These are phyloP conservation scores for Phytopythium chamaehyphon DNA, from an alignment of 352 stramenopile genomes.

Conservation along the genomic window DNA sequence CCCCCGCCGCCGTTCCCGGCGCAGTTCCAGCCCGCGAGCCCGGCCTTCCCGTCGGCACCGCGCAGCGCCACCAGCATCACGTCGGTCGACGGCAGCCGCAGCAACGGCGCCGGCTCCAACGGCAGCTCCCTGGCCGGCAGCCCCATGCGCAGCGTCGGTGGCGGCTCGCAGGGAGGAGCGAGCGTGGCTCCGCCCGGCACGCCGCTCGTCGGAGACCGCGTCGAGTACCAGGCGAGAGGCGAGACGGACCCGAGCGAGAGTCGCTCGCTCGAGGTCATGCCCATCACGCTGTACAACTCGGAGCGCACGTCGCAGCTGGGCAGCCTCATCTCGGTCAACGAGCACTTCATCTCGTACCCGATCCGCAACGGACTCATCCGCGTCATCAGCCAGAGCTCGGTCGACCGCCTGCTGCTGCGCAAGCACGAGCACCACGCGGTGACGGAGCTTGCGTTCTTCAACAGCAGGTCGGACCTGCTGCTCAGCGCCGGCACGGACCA, in stretches of 20 bases:
- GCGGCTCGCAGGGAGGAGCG: conserved; percentile 3
- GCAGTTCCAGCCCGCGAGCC: conserved; percentile 37
- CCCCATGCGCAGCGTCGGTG: conserved; percentile 29
- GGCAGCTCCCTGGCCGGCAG: conserved; percentile 41
- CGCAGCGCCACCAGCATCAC: conserved; percentile 26
- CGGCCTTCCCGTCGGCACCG: conserved; percentile 28
- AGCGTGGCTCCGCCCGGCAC: conserved; percentile 37
- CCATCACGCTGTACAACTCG: conserved; percentile 80
- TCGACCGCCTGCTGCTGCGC: conserved; percentile 64
- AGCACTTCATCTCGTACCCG: conserved; percentile 85
- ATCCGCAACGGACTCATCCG: conserved; percentile 82
- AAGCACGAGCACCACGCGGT: conserved; percentile 73
- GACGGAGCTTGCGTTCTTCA: conserved; percentile 77
- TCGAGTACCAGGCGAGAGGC: conserved; percentile 49
- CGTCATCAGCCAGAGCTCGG: conserved; percentile 79
- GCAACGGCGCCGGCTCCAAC: conserved; percentile 33
- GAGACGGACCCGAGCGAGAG: conserved; percentile 34
- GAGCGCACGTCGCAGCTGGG: conserved; percentile 68
- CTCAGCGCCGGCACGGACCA: conserved; percentile 66
- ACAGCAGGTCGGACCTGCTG: conserved; percentile 60
- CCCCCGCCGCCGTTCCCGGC: conserved; percentile 24
- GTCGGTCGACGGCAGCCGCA: conserved; percentile 30
- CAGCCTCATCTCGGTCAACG: conserved; percentile 75
- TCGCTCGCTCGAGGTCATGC: conserved; percentile 75
- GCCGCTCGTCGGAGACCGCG: conserved; percentile 36